Evolutionary conservation across 2,329 filamentous ascomycete genomes (phyloP), one percentile per base, ranked within the genome.

Genomic region (Paraconiothyrium sp.): DNA sequence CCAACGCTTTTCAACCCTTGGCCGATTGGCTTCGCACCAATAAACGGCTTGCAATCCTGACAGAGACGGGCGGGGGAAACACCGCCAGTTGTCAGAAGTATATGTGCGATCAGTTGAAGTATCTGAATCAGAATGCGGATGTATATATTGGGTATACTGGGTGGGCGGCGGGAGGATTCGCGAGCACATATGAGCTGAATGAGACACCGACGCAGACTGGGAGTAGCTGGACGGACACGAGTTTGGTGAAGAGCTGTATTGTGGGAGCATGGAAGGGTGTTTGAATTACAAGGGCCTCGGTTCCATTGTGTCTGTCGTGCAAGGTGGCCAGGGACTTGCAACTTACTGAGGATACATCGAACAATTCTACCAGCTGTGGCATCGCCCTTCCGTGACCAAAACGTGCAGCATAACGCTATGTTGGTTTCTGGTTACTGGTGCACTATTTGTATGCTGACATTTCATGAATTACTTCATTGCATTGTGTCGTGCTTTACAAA

Each of bases 11-110:
- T 69, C 63, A 65, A 24, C 72, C 73, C 1, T 70, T 80, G 2
- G 78, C 76, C 7, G 64, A 69, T n/a, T 81, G 75, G 73, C 66
- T 81, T 41, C 64, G 76, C 14, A 65, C 64, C 27, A 79, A 81
- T 64, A 71, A 72, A 30, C 68, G 80, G 14, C 70, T 76, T 59
- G 80, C 79, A 1, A 76, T 82, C 27, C 62, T 81, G 24, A 77
- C 79, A 7, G 80, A 82, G 70, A 78, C 77, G n/a, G 80, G 80
- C 49, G 79, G 79, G 41, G 79, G 79, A 1, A 77, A 73, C 64
- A 77, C 76, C 14, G 57, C 62, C 30, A 71, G 70, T 32, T 80
- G 78, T 57, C 58, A 79, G 59, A 64, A 71, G 57, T 66, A 72
- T 51, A 60, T 78, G 20, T 81, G 79, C 64, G 58, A 71, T 60